Evolutionary conservation across 2,329 filamentous ascomycete genomes (phyloP).

Genomic region (Nigrospora osmanthi): DNA sequence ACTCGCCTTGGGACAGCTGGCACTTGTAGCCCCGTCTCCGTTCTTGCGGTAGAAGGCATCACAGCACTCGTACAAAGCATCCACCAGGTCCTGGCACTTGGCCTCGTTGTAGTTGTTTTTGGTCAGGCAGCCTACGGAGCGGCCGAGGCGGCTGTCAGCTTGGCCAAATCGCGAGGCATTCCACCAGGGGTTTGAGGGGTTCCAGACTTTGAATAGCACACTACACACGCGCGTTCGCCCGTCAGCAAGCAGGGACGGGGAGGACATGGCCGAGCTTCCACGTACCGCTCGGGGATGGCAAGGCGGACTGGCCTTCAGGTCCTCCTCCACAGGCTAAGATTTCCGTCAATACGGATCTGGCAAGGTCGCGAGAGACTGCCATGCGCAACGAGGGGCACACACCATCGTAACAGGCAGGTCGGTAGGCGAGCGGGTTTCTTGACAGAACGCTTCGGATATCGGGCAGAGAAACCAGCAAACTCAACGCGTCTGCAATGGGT

Average conservation of each 20-base stretch:
- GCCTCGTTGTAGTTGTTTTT: conserved; percentile 81
- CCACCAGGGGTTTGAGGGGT: neutral
- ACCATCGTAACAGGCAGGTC: too few species aligned
- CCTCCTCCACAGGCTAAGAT: conserved; percentile 50
- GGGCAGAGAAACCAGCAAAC: too few species aligned
- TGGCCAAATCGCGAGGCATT: neutral
- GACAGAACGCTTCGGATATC: too few species aligned
- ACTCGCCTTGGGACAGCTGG: conserved; percentile 78
- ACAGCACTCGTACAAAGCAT: conserved; percentile 90
- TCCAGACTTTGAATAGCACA: conserved; percentile 80
- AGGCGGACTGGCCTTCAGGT: conserved; percentile 66
- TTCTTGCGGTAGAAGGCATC: conserved; percentile 75
- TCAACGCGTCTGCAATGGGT: too few species aligned
- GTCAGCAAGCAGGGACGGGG: conserved; percentile 6
- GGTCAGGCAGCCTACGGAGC: conserved; percentile 63
- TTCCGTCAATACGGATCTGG: too few species aligned
- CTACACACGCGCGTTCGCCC: conserved; percentile 28
- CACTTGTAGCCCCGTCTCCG: conserved; percentile 67
- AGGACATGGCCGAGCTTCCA: conserved; percentile 11
- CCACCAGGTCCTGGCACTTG: conserved; percentile 70
- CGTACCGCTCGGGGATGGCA: conserved; percentile 79
- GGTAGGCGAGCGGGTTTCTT: too few species aligned
- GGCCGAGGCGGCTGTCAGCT: neutral
- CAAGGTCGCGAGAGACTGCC: too few species aligned
- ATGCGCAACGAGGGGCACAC: too few species aligned